Base-by-base conservation (phyloP, 345 rosid species). In the Corchorus olitorius region DNA sequence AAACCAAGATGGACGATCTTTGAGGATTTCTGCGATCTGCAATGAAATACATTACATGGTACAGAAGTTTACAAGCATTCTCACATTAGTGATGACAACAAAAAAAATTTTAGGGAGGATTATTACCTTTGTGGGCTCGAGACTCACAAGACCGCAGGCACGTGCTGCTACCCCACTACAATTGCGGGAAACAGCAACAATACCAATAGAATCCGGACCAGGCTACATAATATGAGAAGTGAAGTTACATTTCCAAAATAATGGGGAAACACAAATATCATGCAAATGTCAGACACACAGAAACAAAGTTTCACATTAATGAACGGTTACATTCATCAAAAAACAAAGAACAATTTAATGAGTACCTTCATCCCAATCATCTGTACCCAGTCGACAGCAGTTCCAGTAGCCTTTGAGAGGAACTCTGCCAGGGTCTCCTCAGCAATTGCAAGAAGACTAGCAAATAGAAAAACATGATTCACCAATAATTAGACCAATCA, bases 201-300 rank as follows among this genome's bases (percentile, higher is more conserved):
- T 95, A 74, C 98, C 99, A 89, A 95, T 93, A 83, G 99, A 95
- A 95, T 95, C 99, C 90, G 99, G 99, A 95, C 99, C 98, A 95
- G 99, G 99, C 99, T 95, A 74, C 70, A 79, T 3, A 79, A 61
- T 53, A 65, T 41, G 65, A 77, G 69, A 7, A 75, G 63, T 45
- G n/a, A 62, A 35, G 53, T 53, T n/a, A 64, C 37, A 60, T 27
- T 73, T 60, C 7, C 33, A 71, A 53, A 52, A n/a, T 70, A 70
- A 53, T n/a, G 9, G 20, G 72, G 52, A 49, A 50, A 66, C 8
- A 15, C 20, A 33, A 22, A 49, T 14, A 68, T 68, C 41, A 49
- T 16, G 46, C 19, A 16, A 34, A 34, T 13, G 9, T 52, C 27
- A 55, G 8, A 70, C 8, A 52, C 10, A 59, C 46, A 52, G 20